Evolutionary conservation across 2,329 filamentous ascomycete genomes (phyloP), one percentile per base, ranked within the genome.

Genomic region (Aspergillaceae sp.): DNA sequence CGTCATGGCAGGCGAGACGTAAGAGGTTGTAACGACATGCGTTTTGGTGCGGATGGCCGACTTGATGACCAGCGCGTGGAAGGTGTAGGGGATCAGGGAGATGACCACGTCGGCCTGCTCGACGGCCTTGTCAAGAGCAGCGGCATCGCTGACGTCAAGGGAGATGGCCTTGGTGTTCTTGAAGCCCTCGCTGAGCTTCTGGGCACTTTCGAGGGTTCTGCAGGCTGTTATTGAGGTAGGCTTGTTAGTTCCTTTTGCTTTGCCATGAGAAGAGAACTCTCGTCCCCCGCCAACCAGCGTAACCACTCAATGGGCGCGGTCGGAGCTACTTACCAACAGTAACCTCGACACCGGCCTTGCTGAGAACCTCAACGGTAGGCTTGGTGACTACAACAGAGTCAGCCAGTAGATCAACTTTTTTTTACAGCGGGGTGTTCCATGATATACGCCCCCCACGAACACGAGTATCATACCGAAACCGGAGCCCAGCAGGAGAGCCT

Each of bases 11-110:
- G 88, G 88, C 4, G 87, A 94, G 56, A 95, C 86, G 65, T 97
- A 97, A 55, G 82, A 88, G 29, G 91, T 96, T 48, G 91, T 96
- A 62, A 97, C 90, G 50, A 97, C 89, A 74, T 97, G 75, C 79
- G 91, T 95, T 86, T 95, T 96, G 61, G 84, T 79, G 61, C 84
- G 80, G 72, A 97, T 96, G 53, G 89, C 91, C 33, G 85, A 83
- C 78, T 94, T 91, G 80, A 96, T 94, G 60, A 96, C 89, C 46
- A 78, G 76, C 40, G 84, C 86, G 69, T 94, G 89, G 78, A 82
- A 87, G 50, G 82, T 94, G 74, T 96, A 97, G 43, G 91, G 91
- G 59, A 97, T 95, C 69, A 97, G 68, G 63, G 74, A 80, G 66
- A 90, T 85, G 65, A 85, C 82, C 7, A 94, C 72, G 65, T 92